Evolutionary conservation across 2,329 filamentous ascomycete species (phyloP), one percentile per base, ranked within the genome.

Genomic region (Zymoseptoria ardabiliae): DNA sequence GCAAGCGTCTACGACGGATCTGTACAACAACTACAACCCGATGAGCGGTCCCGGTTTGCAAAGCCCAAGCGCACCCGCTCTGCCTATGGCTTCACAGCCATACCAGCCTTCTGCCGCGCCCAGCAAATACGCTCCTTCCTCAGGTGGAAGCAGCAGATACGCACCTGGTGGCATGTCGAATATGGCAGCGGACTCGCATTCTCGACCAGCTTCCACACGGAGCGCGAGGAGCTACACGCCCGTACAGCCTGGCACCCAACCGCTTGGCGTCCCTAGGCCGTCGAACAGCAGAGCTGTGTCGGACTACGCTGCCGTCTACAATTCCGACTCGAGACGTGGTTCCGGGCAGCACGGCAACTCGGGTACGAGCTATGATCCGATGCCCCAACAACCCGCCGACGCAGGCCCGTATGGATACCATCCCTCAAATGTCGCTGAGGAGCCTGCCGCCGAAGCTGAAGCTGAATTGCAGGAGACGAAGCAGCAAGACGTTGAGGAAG

Each of bases 1-100:
- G 3, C 94, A 89, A 4, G 81, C 79, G 17, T 84, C 82, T 4
- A 85, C 82, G 67, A 85, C 90, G 52, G 92, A 97, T 2, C 57
- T 61, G 13, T 60, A 63, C 65, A 75, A 63, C 65, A 75, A 89
- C 5, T 95, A 94, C 70, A 86, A 86, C 10, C 76, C 79, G 4
- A 84, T 70, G 65, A 64, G 60, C 49, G 65, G 61, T 50, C 53
- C 82, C 68, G 60, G 65, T n/a, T 57, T 65, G 54, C 55, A 65
- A 10, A 41, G 56, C 66, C n/a, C 52, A 48, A 54, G 53, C 20
- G 22, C 20, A 28, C 41, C 57, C 61, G 10, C 55, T 61, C 45
- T 62, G 35, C 28, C 62, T 10, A 52, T 60, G 7, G 53, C 63
- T 6, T 58, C 62, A 1, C 58, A 56, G 11, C 64, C 61, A 55